Evolutionary conservation across 140 eudicot genomes (phyloP).

Genomic region (Senecio squalidus): DNA sequence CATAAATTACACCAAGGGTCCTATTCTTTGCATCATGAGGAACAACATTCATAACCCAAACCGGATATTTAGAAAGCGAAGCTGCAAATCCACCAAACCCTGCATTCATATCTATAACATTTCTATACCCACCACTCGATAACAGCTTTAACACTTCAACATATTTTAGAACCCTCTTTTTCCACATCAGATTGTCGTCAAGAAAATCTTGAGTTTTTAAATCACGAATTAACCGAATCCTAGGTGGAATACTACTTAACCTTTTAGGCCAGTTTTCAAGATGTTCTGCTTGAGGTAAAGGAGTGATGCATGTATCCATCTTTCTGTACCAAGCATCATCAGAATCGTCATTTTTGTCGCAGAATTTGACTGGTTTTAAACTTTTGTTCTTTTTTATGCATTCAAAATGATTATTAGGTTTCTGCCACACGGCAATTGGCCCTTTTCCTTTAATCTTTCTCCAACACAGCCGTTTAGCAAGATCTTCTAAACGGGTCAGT

Average conservation of each 20-base stretch:
- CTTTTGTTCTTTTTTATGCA: slow-evolving; percentile 22
- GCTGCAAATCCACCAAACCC: slow-evolving; percentile 63
- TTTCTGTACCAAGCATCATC: slow-evolving; percentile 46
- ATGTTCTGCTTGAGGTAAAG: slow-evolving; percentile 23
- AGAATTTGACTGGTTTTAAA: slow-evolving; percentile 22
- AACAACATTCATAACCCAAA: slow-evolving; percentile 71
- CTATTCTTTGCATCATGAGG: slow-evolving; percentile 34
- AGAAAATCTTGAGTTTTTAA: slow-evolving; percentile 20
- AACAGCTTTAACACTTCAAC: slow-evolving; percentile 10
- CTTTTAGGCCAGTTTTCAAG: slow-evolving; percentile 43
- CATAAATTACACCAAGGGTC: slow-evolving; percentile 43
- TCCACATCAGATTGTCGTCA: slow-evolving; percentile 33
- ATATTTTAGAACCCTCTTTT: slow-evolving; percentile 25
- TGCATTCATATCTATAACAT: slow-evolving; percentile 62
- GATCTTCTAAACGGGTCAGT: slow-evolving; percentile 34
- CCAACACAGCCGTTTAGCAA: slow-evolving; percentile 44
- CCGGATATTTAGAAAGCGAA: slow-evolving; percentile 48
- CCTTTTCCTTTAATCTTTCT: slow-evolving; percentile 34
- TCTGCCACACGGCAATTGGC: slow-evolving; percentile 44
- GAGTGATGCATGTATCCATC: slow-evolving; percentile 46
- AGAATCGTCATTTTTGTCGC: slow-evolving; percentile 21
- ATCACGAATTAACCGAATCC: slow-evolving; percentile 20
- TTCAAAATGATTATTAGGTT: slow-evolving; percentile 39
- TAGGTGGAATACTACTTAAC: slow-evolving; percentile 35
- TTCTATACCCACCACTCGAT: slow-evolving; percentile 35